A percentile compares a stretch with the other conserved stretches of the same genome.
phyloP scores from a whole-genome alignment of 228 moss, liverwort and hornwort species.

The Sphagnum magellanicum region DNA sequence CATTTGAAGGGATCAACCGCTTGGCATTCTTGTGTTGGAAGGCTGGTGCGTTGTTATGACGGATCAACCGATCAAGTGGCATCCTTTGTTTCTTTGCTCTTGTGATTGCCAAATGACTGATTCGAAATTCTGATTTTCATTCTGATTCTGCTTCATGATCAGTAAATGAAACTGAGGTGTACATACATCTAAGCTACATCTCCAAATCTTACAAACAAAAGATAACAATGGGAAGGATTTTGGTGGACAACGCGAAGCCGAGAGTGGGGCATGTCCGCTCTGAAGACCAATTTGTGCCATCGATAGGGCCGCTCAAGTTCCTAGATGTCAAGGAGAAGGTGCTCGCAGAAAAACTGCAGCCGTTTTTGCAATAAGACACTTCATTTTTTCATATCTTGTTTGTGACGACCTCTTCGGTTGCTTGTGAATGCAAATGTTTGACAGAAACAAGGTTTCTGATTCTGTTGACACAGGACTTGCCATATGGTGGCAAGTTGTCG shows the following conservation, averaged over 20 bases:
- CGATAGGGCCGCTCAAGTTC: conserved; percentile 5
- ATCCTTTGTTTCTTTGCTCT: too few species aligned
- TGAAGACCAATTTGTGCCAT: conserved; percentile 6
- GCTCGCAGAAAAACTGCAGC: neutral
- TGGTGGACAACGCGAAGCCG: conserved; percentile 4
- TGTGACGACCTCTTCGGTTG: neutral
- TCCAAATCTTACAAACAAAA: too few species aligned
- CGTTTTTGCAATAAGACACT: neutral
- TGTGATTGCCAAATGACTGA: too few species aligned
- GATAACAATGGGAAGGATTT: conserved; percentile 8
- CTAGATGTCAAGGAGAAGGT: conserved; percentile 21
- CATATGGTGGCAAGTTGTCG: conserved; percentile 16
- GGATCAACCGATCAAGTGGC: too few species aligned
- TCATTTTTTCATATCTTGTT: neutral
- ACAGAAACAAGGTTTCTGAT: neutral
- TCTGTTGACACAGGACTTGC: conserved; percentile 14
- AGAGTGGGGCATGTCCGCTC: conserved; percentile 11
- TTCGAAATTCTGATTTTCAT: too few species aligned
- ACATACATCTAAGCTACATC: too few species aligned
- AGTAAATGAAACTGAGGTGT: too few species aligned
- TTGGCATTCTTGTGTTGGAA: too few species aligned
- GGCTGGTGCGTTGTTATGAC: too few species aligned
- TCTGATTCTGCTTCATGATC: too few species aligned
- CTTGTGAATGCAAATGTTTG: too few species aligned
- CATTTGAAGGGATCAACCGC: too few species aligned